Evolutionary conservation across 345 rosid genomes (phyloP).

Genomic region (Erysimum cheiranthoides): DNA sequence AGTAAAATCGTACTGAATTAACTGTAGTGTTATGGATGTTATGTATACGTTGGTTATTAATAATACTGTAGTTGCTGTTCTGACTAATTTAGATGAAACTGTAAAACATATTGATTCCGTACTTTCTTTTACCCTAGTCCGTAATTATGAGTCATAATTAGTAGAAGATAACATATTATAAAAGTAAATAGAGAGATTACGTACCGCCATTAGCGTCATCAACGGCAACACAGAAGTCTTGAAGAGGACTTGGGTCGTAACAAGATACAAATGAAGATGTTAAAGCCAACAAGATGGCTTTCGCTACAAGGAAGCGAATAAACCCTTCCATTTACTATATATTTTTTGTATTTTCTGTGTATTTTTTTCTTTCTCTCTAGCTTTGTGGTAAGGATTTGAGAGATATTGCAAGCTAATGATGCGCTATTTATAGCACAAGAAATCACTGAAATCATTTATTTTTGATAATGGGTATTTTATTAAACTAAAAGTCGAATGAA

Average conservation of each 20-base stretch:
- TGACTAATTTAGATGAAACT: background rate
- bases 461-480: slow-evolving; percentile 18
- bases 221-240: slow-evolving; percentile 50
- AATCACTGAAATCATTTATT: background rate
- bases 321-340: slow-evolving; percentile 23
- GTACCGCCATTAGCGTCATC: slow-evolving; percentile 46
- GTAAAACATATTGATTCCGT: background rate
- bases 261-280: slow-evolving; percentile 40
- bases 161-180: too few relatives aligned
- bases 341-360: background rate
- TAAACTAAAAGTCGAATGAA: background rate
- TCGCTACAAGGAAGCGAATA: slow-evolving; percentile 27
- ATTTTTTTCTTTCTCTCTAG: background rate
- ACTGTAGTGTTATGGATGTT: background rate
- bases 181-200: background rate
- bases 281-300: slow-evolving; percentile 42
- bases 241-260: slow-evolving; percentile 51
- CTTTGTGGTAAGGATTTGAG: slow-evolving; percentile 21
- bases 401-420: slow-evolving; percentile 5
- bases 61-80: background rate
- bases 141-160: too few relatives aligned
- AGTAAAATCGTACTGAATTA: background rate
- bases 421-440: slow-evolving; percentile 38
- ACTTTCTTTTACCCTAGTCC: background rate
- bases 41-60: background rate